Conservation (phyloP, 108 stramenopile species). For the Cylindrotheca closterium region DNA sequence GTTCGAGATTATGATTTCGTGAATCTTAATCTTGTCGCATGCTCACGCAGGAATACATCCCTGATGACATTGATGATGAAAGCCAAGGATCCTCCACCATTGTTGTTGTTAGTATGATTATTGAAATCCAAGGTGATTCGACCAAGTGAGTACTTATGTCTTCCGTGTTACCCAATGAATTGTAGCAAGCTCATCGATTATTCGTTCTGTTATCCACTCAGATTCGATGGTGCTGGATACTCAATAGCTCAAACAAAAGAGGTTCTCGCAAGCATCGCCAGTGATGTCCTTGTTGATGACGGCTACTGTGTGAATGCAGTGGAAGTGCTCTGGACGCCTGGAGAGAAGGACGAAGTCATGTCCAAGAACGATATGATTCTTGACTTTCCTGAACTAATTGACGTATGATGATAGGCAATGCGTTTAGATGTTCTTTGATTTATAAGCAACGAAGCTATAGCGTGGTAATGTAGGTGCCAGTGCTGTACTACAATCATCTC, state of each 20-base stretch:
- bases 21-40: not conserved
- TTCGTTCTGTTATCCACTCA: not conserved
- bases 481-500: no score
- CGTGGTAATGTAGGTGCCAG: no score
- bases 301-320: conserved; percentile 84
- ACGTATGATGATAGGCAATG: conserved; percentile 22
- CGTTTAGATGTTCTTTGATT: not conserved
- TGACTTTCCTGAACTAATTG: conserved; percentile 86
- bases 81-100: conserved; percentile 49
- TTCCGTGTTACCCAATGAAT: not conserved
- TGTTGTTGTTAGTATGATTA: conserved; percentile 69
- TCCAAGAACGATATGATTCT: conserved; percentile 62
- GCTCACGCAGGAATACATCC: conserved; percentile 52
- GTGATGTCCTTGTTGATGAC: conserved; percentile 71
- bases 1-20: no score
- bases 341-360: conserved; percentile 65
- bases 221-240: conserved; percentile 67
- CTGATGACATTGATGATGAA: conserved; percentile 29
- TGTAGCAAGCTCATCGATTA: not conserved
- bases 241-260: conserved; percentile 64
- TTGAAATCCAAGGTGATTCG: conserved; percentile 83
- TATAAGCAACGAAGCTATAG: not conserved
- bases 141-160: conserved; percentile 45
- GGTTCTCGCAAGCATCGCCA: conserved; percentile 72
- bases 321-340: conserved; percentile 85